These are phyloP conservation scores for Chlorella variabilis DNA, from an alignment of 163 green algal genomes.

Conservation along the genomic window DNA sequence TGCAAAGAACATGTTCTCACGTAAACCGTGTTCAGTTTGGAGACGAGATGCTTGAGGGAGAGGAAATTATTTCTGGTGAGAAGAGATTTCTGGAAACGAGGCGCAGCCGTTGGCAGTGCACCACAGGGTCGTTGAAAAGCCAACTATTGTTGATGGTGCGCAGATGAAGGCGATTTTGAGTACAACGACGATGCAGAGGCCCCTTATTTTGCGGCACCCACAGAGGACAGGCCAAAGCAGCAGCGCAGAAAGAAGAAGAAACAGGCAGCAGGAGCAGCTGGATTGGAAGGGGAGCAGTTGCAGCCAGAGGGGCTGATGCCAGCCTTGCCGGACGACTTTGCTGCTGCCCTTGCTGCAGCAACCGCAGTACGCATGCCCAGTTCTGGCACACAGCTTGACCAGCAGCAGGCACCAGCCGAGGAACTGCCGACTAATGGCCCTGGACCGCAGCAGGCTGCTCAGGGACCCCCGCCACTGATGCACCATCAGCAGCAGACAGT, in stretches of 20 bases:
- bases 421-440: not conserved
- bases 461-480: not conserved
- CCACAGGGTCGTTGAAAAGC: too few species aligned
- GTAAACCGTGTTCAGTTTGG: not conserved
- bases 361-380: not conserved
- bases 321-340: slow-evolving; percentile 25
- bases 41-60: slow-evolving; percentile 1
- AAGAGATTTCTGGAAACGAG: too few species aligned
- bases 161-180: slow-evolving; percentile 14
- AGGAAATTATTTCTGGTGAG: slow-evolving; percentile 26
- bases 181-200: slow-evolving; percentile 31
- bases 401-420: not conserved
- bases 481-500: not conserved
- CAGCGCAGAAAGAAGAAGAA: slow-evolving; percentile 26
- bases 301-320: not conserved
- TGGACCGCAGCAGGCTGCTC: not conserved
- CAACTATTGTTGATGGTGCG: too few species aligned
- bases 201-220: not conserved
- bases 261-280: not conserved
- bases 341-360: slow-evolving; percentile 20
- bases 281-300: not conserved
- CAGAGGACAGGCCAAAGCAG: slow-evolving; percentile 12
- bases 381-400: not conserved
- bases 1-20: too few species aligned
- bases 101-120: too few species aligned